These are phyloP conservation scores for Phytophthora macrochlamydospora DNA, from an alignment of 352 stramenopile species.

Conservation along the genomic window DNA sequence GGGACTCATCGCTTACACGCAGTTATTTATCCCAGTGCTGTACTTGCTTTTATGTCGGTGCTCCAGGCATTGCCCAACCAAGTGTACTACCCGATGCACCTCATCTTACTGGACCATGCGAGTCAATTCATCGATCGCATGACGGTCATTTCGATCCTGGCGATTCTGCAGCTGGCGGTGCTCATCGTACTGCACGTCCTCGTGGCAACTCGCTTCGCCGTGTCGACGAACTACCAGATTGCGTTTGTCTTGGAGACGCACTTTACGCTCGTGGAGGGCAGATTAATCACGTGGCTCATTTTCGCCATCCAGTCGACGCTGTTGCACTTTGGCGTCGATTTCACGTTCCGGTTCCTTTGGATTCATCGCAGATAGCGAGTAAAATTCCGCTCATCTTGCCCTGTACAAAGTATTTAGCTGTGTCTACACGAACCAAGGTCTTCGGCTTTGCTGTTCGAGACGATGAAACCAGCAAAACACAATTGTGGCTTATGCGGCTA, in stretches of 20 bases:
- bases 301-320: slow-evolving; percentile 11
- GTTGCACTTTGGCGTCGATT: slow-evolving; percentile 18
- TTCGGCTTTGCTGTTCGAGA: too few relatives aligned
- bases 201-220: slow-evolving; percentile 15
- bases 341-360: slow-evolving; percentile 11
- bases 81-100: slow-evolving; percentile 23
- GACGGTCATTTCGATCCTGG: slow-evolving; percentile 17
- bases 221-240: slow-evolving; percentile 33
- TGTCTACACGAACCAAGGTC: too few relatives aligned
- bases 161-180: slow-evolving; percentile 11
- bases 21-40: slow-evolving; percentile 32
- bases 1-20: slow-evolving; percentile 26
- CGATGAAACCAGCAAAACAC: too few relatives aligned
- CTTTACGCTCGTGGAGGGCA: slow-evolving; percentile 27
- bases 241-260: slow-evolving; percentile 51
- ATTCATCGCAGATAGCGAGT: neutral
- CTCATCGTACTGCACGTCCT: slow-evolving; percentile 17
- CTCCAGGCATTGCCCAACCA: slow-evolving; percentile 18
- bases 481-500: too few relatives aligned
- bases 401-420: too few relatives aligned
- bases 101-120: slow-evolving; percentile 4
- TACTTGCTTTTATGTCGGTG: slow-evolving; percentile 21
- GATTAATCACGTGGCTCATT: slow-evolving; percentile 28
- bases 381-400: neutral
- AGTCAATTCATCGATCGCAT: slow-evolving; percentile 12